phyloP scores from a whole-genome alignment of 75 land plant genomes.

The Adiantum capillusveneris region DNA sequence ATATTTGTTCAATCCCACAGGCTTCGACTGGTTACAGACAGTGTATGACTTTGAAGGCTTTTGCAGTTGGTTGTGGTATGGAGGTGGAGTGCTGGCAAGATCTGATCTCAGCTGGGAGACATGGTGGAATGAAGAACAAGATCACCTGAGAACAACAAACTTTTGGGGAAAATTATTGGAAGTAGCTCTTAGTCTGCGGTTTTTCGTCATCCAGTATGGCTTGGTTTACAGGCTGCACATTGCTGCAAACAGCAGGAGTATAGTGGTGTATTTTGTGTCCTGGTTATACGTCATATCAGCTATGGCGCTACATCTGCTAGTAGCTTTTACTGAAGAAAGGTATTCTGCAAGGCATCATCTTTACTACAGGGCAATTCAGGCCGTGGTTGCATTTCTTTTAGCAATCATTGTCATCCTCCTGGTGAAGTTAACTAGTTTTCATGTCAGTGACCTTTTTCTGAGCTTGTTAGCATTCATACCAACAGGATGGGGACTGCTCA shows the following conservation, averaged over 20 bases:
- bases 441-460: slow-evolving; percentile 19
- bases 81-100: slow-evolving; percentile 57
- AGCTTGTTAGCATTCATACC: slow-evolving; percentile 30
- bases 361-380: slow-evolving; percentile 26
- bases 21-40: slow-evolving; percentile 94
- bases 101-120: slow-evolving; percentile 81
- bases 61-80: slow-evolving; percentile 82
- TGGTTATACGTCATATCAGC: slow-evolving; percentile 22
- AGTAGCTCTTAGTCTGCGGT: slow-evolving; percentile 21
- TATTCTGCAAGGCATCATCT: slow-evolving; percentile 21
- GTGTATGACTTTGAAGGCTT: slow-evolving; percentile 87
- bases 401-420: slow-evolving; percentile 23
- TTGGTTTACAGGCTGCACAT: slow-evolving; percentile 25
- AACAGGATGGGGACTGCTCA: slow-evolving; percentile 31
- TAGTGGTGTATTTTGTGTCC: slow-evolving; percentile 24
- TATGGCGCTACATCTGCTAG: slow-evolving; percentile 4
- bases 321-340: slow-evolving; percentile 18
- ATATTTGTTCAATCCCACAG: slow-evolving; percentile 82
- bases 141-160: slow-evolving; percentile 26
- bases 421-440: slow-evolving; percentile 15
- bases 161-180: slow-evolving; percentile 29
- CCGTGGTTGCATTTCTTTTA: slow-evolving; percentile 3
- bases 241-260: slow-evolving; percentile 13
- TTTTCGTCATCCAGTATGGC: slow-evolving; percentile 34
- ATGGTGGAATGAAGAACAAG: slow-evolving; percentile 63